Evolutionary conservation across 257 asterid species (phyloP), one percentile per base, ranked within the genome.

Genomic region (Solanum microdontum): DNA sequence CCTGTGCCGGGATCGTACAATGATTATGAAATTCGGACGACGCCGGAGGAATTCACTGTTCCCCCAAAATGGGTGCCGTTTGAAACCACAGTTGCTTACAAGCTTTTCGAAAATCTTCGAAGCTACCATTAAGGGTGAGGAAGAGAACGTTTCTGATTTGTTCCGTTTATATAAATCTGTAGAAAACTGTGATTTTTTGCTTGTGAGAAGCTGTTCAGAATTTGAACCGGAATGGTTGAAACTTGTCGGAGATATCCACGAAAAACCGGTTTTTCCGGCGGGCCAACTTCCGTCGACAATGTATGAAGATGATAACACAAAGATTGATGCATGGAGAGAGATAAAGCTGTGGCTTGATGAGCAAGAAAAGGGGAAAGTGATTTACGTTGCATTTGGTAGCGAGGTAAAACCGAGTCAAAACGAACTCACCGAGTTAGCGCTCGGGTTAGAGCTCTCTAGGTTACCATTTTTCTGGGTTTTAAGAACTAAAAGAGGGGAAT

Each of bases 391-490:
- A 4, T 64, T 89, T 21, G 92, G 91, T 10, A 89, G 90, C 3
- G 92, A 92, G 82, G 89, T 62, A 43, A 34, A 77, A 30, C 85
- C 82, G n/a, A 88, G 87, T 82, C 88, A 90, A 85, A 70, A 70
- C 3, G 90, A 92, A 82, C 77, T 92, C 69, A 39, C 24, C 12
- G 91, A 92, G 84, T 48, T 92, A 7, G 90, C 92, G 1, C 43
- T 80, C 3, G 92, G 91, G 23, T 84, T 90, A 40, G 92, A 92
- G 64, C 60, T 40, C 1, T 88, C 91, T 13, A 90, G 88, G 17
- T 5, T 86, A 5, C 90, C 91, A 1, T 91, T 92, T 39, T 87
- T 91, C 1, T 87, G 94, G 93, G 87, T 84, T 33, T 72, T 92
- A 3, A 84, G 90, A 69, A 88, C 26, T 7, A 79, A 79, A 79